phyloP scores from a whole-genome alignment of 352 stramenopile genomes.

The Globisporangium yorkense region DNA sequence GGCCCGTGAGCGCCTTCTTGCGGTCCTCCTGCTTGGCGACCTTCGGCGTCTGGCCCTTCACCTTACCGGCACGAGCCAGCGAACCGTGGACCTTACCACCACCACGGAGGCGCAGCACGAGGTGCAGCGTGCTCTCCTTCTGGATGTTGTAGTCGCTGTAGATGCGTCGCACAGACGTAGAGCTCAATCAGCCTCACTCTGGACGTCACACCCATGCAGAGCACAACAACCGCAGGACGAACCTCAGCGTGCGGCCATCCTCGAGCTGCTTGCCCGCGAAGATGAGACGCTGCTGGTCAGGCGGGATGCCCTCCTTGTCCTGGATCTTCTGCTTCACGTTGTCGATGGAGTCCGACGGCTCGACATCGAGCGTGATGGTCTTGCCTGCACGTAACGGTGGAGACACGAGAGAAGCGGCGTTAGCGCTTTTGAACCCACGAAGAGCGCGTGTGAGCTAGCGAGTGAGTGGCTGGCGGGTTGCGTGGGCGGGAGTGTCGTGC shows the following conservation, averaged over 20 bases:
- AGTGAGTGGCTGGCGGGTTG: background rate
- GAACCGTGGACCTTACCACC: conserved; percentile 99
- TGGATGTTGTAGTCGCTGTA: conserved; percentile 97
- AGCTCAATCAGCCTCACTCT: background rate
- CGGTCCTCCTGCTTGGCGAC: conserved; percentile 97
- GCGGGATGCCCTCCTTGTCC: conserved; percentile 90
- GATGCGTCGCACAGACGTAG: background rate
- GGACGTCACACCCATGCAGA: background rate
- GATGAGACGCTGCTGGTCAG: conserved; percentile 90
- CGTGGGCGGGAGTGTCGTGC: background rate
- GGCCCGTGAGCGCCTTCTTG: conserved; percentile 96
- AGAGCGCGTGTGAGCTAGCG: no score
- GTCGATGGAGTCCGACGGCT: conserved; percentile 90
- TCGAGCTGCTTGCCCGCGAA: conserved; percentile 89
- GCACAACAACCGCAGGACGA: background rate
- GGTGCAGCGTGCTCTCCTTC: conserved; percentile 95
- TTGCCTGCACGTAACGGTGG: conserved; percentile 43
- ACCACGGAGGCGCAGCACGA: conserved; percentile 93
- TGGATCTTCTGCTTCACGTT: conserved; percentile 95
- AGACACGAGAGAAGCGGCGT: conserved; percentile 8
- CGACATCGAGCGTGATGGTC: conserved; percentile 89
- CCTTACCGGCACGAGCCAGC: conserved; percentile 99
- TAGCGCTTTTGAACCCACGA: background rate
- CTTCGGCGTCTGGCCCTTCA: conserved; percentile 99
- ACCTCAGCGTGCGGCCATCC: conserved; percentile 82